phyloP scores from a whole-genome alignment of 495 filamentous ascomycete species.

The Diplogelasinospora grovesii region DNA sequence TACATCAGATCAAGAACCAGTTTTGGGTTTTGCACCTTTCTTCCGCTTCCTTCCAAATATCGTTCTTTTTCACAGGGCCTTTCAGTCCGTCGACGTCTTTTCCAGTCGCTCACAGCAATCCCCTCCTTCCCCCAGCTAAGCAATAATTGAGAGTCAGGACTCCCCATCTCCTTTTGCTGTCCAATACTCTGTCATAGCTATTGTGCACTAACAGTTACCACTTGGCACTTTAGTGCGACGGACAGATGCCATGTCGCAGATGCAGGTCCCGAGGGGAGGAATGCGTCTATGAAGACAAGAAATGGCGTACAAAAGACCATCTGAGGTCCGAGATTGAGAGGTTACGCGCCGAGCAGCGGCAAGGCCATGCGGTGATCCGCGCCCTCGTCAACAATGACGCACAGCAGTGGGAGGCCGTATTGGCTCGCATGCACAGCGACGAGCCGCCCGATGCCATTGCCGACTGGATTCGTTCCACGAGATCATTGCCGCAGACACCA shows the following conservation, averaged over 20 bases:
- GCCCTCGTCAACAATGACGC: slow-evolving; percentile 22
- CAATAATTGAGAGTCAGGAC: not conserved
- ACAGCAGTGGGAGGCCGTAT: slow-evolving; percentile 15
- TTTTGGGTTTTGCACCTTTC: not conserved
- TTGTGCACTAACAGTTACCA: not conserved
- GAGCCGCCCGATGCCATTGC: slow-evolving; percentile 23
- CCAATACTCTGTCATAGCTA: no score
- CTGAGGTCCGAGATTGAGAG: slow-evolving; percentile 26
- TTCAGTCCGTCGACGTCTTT: no score
- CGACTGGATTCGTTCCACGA: slow-evolving; percentile 21
- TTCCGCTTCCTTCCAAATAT: not conserved
- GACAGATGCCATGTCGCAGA: slow-evolving; percentile 21
- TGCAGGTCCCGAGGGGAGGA: slow-evolving; percentile 25
- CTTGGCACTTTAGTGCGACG: slow-evolving; percentile 21
- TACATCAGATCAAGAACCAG: not conserved
- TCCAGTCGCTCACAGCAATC: no score
- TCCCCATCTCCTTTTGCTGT: not conserved
- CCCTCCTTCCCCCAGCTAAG: not conserved
- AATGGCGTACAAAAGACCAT: slow-evolving; percentile 28
- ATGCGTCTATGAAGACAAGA: slow-evolving; percentile 27
- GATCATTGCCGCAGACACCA: not conserved
- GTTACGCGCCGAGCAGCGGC: slow-evolving; percentile 21
- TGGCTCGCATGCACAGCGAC: slow-evolving; percentile 17
- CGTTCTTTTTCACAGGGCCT: no score
- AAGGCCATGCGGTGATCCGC: slow-evolving; percentile 20